Conservation (phyloP, 306 rosid genomes). For the Hippophae tibetana region DNA sequence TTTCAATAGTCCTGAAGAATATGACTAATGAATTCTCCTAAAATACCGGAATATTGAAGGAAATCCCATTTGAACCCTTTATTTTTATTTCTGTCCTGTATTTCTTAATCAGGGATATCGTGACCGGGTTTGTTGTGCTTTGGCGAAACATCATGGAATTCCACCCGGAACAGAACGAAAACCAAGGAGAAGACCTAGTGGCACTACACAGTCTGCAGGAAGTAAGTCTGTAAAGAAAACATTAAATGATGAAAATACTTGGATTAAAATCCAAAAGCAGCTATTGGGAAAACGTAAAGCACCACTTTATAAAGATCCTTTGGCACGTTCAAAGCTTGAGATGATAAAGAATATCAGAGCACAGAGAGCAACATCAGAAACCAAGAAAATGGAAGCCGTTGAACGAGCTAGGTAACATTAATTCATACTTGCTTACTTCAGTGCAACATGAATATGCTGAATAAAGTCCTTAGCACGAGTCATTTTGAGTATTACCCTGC, state of each 20-base stretch:
- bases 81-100: not conserved
- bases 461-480: no score
- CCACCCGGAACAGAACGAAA: conserved; percentile 46
- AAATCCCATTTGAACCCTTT: not conserved
- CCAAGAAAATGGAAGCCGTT: conserved; percentile 55
- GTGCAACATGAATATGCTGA: not conserved
- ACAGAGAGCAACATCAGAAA: conserved; percentile 59
- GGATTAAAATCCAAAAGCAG: conserved; percentile 21
- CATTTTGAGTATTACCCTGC: no score
- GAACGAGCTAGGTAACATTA: conserved; percentile 68
- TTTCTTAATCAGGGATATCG: conserved; percentile 57
- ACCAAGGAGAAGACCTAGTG: conserved; percentile 48
- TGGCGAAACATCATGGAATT: conserved; percentile 56
- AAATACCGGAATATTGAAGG: no score
- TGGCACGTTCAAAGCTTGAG: conserved; percentile 76
- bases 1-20: no score
- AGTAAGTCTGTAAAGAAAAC: conserved; percentile 39
- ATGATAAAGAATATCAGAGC: conserved; percentile 85
- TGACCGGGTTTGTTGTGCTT: conserved; percentile 54
- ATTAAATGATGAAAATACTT: conserved; percentile 15
- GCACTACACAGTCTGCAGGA: conserved; percentile 22
- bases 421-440: not conserved
- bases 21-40: no score
- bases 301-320: conserved; percentile 78
- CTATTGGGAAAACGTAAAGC: conserved; percentile 37